Evolutionary conservation across 257 asterid species (phyloP).

Genomic region (Salvia splendens): DNA sequence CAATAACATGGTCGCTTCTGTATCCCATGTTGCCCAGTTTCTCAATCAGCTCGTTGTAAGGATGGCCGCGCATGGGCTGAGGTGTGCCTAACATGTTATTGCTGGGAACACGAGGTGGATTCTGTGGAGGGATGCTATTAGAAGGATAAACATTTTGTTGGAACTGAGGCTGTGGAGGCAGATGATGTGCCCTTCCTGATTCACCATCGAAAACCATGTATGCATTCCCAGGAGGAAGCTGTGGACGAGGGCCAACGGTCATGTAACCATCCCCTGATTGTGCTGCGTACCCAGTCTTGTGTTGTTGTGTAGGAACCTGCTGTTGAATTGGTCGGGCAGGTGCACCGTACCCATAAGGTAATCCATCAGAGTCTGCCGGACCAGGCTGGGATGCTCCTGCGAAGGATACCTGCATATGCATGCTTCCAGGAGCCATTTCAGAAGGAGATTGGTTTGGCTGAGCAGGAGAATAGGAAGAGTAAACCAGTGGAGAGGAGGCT

Average conservation of each 20-base stretch:
- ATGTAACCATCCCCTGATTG: slow-evolving; percentile 65
- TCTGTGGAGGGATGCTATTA: slow-evolving; percentile 51
- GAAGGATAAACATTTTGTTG: slow-evolving; percentile 75
- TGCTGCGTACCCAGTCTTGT: slow-evolving; percentile 53
- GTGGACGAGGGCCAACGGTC: slow-evolving; percentile 61
- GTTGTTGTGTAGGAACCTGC: slow-evolving; percentile 58
- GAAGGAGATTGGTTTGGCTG: slow-evolving; percentile 64
- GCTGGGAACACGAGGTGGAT: slow-evolving; percentile 51
- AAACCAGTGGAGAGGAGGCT: slow-evolving; percentile 62
- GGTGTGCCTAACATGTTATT: slow-evolving; percentile 45
- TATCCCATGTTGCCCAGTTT: slow-evolving; percentile 87
- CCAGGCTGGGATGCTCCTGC: slow-evolving; percentile 55
- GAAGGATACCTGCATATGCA: slow-evolving; percentile 67
- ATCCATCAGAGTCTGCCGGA: slow-evolving; percentile 52
- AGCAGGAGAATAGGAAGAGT: slow-evolving; percentile 54
- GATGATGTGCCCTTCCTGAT: slow-evolving; percentile 66
- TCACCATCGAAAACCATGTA: slow-evolving; percentile 71
- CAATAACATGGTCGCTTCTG: slow-evolving; percentile 71
- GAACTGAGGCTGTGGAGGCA: slow-evolving; percentile 63
- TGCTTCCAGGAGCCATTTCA: slow-evolving; percentile 63
- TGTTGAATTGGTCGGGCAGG: slow-evolving; percentile 64
- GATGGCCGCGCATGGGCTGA: slow-evolving; percentile 60
- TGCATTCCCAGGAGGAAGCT: slow-evolving; percentile 62
- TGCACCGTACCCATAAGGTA: slow-evolving; percentile 60
- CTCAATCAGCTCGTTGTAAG: slow-evolving; percentile 79